Evolutionary conservation across 352 stramenopile genomes (phyloP).

Genomic region (Discostella stelligera): DNA sequence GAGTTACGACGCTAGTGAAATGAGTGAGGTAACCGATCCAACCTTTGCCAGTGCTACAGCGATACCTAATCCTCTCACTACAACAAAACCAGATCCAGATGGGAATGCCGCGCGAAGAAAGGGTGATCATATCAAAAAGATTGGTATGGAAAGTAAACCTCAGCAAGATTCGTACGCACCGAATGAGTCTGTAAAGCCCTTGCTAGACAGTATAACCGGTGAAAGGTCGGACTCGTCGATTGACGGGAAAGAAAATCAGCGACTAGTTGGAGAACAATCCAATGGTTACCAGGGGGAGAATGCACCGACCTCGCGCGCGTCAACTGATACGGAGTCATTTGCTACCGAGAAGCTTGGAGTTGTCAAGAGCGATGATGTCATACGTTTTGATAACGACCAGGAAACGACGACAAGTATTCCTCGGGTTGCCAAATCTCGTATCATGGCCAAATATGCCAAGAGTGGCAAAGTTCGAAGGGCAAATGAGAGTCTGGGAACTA

Average conservation of each 20-base stretch:
- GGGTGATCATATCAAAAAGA: not conserved
- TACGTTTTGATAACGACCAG: not conserved
- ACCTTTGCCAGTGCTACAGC: slow-evolving; percentile 29
- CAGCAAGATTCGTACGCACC: not conserved
- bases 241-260: slow-evolving; percentile 36
- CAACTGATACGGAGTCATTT: not conserved
- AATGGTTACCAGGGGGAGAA: not conserved
- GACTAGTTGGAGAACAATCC: slow-evolving; percentile 7
- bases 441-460: slow-evolving; percentile 48
- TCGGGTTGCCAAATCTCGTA: slow-evolving; percentile 38
- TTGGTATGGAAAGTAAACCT: not conserved
- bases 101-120: slow-evolving; percentile 13
- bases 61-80: not conserved
- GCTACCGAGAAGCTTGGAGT: not conserved
- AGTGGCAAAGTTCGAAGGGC: slow-evolving; percentile 27
- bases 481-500: not conserved
- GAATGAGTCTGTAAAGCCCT: no score
- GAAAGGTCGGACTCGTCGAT: slow-evolving; percentile 31
- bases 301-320: not conserved
- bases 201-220: not conserved
- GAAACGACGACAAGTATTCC: slow-evolving; percentile 1
- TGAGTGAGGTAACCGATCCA: slow-evolving; percentile 53
- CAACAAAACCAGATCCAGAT: slow-evolving; percentile 25
- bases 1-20: slow-evolving; percentile 45
- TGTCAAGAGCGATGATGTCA: slow-evolving; percentile 9